Base-by-base conservation (phyloP, 345 rosid genomes). In the Acer saccharum region DNA sequence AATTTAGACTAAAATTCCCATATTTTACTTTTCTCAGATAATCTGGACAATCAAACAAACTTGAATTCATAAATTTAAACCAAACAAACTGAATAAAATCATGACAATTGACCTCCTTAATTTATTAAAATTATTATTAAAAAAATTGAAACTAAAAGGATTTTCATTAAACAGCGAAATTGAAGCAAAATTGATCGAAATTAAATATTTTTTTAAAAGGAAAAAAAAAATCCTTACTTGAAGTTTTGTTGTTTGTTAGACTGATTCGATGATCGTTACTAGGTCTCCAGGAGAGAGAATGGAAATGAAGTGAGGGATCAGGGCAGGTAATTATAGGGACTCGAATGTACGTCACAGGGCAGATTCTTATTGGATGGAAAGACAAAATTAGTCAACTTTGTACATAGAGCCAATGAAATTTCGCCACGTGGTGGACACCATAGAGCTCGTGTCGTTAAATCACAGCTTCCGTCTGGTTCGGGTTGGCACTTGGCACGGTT, bases 321-420 rank as follows among this genome's bases (percentile, higher is more conserved):
- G 82, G 77, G 74, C 70, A 64, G 20, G 11, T 68, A 27, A 80
- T 55, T 65, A 75, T 83, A 81, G 82, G 81, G 89, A 66, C 83
- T 75, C 82, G 78, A 25, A 27, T 20, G 16, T 1, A 1, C 9
- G 4, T 35, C 72, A 86, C 81, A 23, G 80, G 89, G 79, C 83
- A 39, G 23, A 1, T 44, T 0, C 10, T 4, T 3, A 86, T 81
- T 81, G 76, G 87, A 0, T 27, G 0, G 7, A 0, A 0, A 0
- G 3, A n/a, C 2, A 14, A 61, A 11, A 46, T 46, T 13, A 68
- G 86, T 86, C 84, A 86, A 81, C 61, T 3, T n/a, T 65, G 16
- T 46, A 25, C 10, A 13, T 12, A 2, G 0, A 23, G 1, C 77
- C 2, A 76, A 69, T 52, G 5, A 2, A 1, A 13, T 52, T 3